Base-by-base conservation (phyloP, 805 yeast genomes). In the Ogataea methanolica region DNA sequence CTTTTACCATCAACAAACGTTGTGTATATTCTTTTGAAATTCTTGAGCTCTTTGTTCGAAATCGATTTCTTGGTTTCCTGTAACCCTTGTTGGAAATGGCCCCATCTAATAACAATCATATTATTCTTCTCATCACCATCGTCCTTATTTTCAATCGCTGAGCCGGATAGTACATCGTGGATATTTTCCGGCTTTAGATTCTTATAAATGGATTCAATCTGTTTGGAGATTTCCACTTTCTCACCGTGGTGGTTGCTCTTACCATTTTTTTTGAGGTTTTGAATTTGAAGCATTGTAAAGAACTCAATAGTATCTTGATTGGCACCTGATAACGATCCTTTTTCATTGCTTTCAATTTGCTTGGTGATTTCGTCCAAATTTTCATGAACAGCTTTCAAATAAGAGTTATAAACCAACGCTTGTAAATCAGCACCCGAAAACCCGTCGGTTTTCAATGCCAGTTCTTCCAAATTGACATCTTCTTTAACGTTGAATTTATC, bases 341-440 rank as follows among this genome's bases (percentile, higher is more conserved):
- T 9, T 17, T 17, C 47, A 23, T 43, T 47, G 15, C 57, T 62
- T 34, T 26, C 31, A 8, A 56, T 53, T 21, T 57, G 61, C 14
- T 52, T 60, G 46, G 77, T 74, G 40, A 76, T 73, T 5, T 68
- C 60, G 12, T 77, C 79, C 54, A 90, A 75, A 53, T 77, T 82
- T 34, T 79, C 76, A 60, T 87, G 94, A 6, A 86, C 90, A 14
- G 96, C 95, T 55, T 83, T 84, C 61, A 92, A 72, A 63, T 91
- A 89, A 0, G 97, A 96, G 66, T 89, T 94, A 65, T 90, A 92
- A 37, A 90, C 83, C 42, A 92, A 66, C 0, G 97, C 97, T 66
- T 91, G 98, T 62, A 92, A 70, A 67, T 92, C 99, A 0, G 99
- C 99, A 15, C 97, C 97, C 14, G 97, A 86, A 57, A 78, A 91